A percentile compares a stretch with the other conserved stretches of the same genome.
phyloP scores from a whole-genome alignment of 2,329 filamentous ascomycete genomes.

The Fusarium mexicanum region DNA sequence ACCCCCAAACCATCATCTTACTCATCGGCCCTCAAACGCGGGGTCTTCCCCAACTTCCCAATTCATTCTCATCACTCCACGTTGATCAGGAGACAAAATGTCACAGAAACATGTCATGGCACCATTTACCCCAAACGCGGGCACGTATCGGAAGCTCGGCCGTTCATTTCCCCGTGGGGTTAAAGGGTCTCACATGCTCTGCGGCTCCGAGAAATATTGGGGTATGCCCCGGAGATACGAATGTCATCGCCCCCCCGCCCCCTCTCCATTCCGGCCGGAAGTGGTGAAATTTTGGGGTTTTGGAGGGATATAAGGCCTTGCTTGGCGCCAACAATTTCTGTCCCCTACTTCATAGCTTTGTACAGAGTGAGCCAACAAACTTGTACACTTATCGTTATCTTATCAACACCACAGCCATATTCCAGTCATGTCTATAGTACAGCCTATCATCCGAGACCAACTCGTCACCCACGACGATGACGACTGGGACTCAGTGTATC shows the following conservation, averaged over 20 bases:
- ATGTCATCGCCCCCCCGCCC: neutral
- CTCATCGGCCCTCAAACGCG: neutral
- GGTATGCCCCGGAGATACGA: slow-evolving; percentile 1
- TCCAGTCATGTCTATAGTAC: neutral
- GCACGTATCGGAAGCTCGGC: slow-evolving; percentile 28
- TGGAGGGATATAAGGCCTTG: neutral
- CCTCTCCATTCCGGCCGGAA: neutral
- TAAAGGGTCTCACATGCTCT: slow-evolving; percentile 8
- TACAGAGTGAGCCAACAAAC: too few relatives aligned
- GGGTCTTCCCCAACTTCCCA: neutral
- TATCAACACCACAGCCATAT: neutral
- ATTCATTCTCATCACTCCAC: neutral
- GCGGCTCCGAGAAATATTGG: slow-evolving; percentile 20
- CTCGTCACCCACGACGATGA: neutral
- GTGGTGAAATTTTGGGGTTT: neutral
- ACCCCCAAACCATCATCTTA: neutral
- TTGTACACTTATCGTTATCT: neutral
- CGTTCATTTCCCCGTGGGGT: slow-evolving; percentile 19
- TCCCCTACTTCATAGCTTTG: too few relatives aligned
- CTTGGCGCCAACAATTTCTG: neutral
- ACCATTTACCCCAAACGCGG: slow-evolving; percentile 12
- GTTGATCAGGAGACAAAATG: slow-evolving; percentile 6
- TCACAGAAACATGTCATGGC: neutral
- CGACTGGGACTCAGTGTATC: neutral
- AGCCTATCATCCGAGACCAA: slow-evolving; percentile 15